Evolutionary conservation across 2,329 filamentous ascomycete genomes (phyloP), one percentile per base, ranked within the genome.

Genomic region (Penicillium sp.): DNA sequence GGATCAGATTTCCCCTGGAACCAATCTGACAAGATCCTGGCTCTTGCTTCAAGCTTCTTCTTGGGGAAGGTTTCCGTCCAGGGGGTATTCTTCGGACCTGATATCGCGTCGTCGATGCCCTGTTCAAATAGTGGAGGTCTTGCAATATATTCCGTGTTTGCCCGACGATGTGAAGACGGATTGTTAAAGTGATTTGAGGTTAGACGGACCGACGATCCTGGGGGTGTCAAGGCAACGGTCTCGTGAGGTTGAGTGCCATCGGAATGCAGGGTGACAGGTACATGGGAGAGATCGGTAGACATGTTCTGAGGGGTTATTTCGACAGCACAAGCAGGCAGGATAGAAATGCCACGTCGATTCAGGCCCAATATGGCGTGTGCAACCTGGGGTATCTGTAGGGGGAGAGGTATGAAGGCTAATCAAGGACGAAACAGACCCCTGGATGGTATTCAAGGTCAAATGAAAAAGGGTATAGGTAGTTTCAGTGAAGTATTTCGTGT

Each of bases 1-100:
- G 74, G 71, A 33, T 74, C 71, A 24, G 75, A 77, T 43, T 72
- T 69, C 33, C 76, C 76, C 59, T 73, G 74, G 61, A 79, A 79
- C 75, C 76, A 77, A 55, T 72, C 72, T 44, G 73, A 71, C 32
- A 78, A 56, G n/a, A 64, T 54, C 43, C 61, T 66, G 31, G 65
- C 64, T 48, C 65, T 54, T 31, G 62, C 61, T 56, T 63, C 65
- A 6, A 68, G 41, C 45, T 61, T 66, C 55, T 61, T 64, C 34
- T 61, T 61, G 9, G 64, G 55, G 28, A 57, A 55, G 28, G 58
- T 65, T 31, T 63, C 63, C 15, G 56, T 58, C 52, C 58, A 60
- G 22, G 51, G 49, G 35, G 50, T 42, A 33, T 33, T 55, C 26
- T 53, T 53, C 22, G 48, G 24, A 19, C 31, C 48, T 38, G 56